These are phyloP conservation scores for Adansonia digitata DNA, from an alignment of 345 rosid species.

Conservation along the genomic window DNA sequence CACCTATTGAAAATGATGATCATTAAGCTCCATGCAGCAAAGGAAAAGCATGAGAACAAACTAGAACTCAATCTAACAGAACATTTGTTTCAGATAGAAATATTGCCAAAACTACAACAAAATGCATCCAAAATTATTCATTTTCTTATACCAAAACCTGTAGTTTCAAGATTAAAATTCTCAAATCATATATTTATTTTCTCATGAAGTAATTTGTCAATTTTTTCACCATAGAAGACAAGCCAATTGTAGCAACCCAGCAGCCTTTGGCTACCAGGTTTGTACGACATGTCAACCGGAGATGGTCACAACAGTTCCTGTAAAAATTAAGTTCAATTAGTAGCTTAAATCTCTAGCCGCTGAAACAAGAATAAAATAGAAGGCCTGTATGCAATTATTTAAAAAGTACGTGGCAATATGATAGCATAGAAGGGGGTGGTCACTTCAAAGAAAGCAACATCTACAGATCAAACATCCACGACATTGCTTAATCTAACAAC, in stretches of 20 bases:
- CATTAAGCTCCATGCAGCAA: slow-evolving; percentile 4
- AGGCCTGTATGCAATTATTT: not conserved
- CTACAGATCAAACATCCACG: not conserved
- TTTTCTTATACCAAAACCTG: not conserved
- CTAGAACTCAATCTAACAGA: not conserved
- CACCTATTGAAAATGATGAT: slow-evolving; percentile 28
- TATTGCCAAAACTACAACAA: not conserved
- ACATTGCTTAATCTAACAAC: not conserved
- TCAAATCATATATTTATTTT: not conserved
- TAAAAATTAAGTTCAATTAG: not conserved
- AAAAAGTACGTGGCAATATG: not conserved
- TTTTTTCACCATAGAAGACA: not conserved
- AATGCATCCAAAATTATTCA: not conserved
- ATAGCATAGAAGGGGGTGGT: not conserved
- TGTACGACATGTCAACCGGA: not conserved
- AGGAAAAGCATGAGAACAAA: not conserved
- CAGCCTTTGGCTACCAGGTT: not conserved
- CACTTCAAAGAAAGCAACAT: not conserved
- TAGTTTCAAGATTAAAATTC: not conserved
- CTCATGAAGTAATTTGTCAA: not conserved
- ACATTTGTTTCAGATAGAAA: not conserved
- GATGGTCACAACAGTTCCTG: not conserved
- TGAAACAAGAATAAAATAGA: not conserved
- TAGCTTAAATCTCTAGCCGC: not conserved
- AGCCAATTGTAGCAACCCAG: not conserved